Percentiles rank a stretch among this genome's conserved stretches.
Evolutionary conservation across 345 rosid genomes (phyloP).

Genomic region (Eucalyptus pauciflora): DNA sequence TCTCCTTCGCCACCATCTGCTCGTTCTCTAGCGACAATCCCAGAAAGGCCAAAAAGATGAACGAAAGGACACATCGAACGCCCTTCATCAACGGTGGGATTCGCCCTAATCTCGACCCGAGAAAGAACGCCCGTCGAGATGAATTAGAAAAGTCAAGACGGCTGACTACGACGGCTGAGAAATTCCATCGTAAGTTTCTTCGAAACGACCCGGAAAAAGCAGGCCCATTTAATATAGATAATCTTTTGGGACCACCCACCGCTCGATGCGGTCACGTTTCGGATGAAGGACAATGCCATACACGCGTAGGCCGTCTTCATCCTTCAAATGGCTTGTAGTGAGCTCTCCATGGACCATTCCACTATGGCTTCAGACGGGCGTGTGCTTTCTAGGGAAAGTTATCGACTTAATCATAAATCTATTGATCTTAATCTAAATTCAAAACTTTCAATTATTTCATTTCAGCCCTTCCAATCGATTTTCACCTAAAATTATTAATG

Average conservation of each 20-base stretch:
- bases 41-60: not conserved
- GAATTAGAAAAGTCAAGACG: not conserved
- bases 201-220: not conserved
- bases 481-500: not conserved
- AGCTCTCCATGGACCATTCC: not conserved
- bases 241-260: not conserved
- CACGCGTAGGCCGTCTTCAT: not conserved
- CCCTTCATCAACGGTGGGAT: not conserved
- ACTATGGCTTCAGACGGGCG: not conserved
- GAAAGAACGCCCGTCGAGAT: not conserved
- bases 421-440: not conserved
- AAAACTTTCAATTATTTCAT: not conserved
- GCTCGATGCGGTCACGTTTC: not conserved
- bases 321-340: not conserved
- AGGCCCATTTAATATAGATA: not conserved
- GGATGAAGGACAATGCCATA: not conserved
- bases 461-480: fast-evolving
- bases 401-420: not conserved
- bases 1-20: not conserved
- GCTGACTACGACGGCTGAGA: too few relatives aligned
- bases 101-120: not conserved
- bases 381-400: not conserved
- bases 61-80: not conserved
- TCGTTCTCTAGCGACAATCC: not conserved
- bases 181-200: not conserved